Evolutionary conservation across 306 rosid genomes (phyloP).

Genomic region (Bauhinia variegata): DNA sequence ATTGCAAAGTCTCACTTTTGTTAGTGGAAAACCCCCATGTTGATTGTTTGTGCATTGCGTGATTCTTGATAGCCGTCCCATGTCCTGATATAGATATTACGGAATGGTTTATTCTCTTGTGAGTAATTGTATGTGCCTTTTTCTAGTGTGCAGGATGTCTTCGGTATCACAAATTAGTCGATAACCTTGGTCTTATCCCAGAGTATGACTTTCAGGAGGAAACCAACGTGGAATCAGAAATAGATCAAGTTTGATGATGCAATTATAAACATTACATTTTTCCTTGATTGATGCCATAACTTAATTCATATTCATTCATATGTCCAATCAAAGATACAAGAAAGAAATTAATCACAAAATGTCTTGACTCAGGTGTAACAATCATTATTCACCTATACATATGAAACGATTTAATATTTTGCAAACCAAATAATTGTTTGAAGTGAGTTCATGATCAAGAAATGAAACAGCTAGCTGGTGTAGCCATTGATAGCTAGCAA

Average conservation of each 20-base stretch:
- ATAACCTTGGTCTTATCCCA: slow-evolving; percentile 75
- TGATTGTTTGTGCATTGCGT: slow-evolving; percentile 6
- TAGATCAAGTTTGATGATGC: slow-evolving; percentile 53
- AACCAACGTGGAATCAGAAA: slow-evolving; percentile 40
- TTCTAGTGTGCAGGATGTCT: slow-evolving; percentile 85
- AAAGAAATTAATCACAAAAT: slow-evolving; percentile 12
- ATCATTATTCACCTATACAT: slow-evolving; percentile 44
- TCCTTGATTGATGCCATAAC: slow-evolving; percentile 32
- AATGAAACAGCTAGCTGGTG: slow-evolving; percentile 42
- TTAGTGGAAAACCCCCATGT: not conserved
- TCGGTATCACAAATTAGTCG: slow-evolving; percentile 75
- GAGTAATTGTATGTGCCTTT: slow-evolving; percentile 40
- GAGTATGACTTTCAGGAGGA: slow-evolving; percentile 75
- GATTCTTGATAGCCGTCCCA: not conserved
- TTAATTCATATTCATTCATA: slow-evolving; percentile 39
- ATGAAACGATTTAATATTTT: slow-evolving; percentile 33
- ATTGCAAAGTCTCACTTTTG: slow-evolving; percentile 5
- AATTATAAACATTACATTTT: slow-evolving; percentile 16
- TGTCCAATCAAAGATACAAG: slow-evolving; percentile 27
- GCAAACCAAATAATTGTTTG: slow-evolving; percentile 33
- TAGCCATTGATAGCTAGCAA: slow-evolving; percentile 56
- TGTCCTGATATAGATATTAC: not conserved
- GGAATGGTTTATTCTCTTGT: slow-evolving; percentile 19
- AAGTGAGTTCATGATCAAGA: slow-evolving; percentile 39
- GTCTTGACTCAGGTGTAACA: not conserved